Evolutionary conservation across 371 early-diverging fungal genomes (phyloP).

Genomic region (Mortierella sp.): DNA sequence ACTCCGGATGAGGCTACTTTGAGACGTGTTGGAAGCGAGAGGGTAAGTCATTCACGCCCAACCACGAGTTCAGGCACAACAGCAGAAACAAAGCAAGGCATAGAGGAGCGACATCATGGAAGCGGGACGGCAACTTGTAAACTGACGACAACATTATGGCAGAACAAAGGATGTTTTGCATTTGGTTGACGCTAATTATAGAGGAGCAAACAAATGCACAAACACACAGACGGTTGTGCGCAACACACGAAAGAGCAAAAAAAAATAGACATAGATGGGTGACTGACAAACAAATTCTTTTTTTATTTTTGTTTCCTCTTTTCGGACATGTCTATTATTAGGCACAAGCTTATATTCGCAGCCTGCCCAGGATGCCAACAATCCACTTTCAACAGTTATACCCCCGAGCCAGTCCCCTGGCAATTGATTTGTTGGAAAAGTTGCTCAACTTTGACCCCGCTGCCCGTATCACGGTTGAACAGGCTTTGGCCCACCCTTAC

Average conservation of each 20-base stretch:
- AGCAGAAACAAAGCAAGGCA: neutral
- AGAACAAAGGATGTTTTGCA: neutral
- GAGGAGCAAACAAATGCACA: neutral
- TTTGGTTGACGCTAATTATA: conserved; percentile 8
- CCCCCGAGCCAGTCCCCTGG: conserved; percentile 79
- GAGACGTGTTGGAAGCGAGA: conserved; percentile 84
- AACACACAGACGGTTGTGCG: conserved; percentile 15
- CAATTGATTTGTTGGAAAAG: conserved; percentile 86
- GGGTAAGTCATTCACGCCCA: conserved; percentile 62
- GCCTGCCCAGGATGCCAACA: conserved; percentile 90
- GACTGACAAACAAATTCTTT: neutral
- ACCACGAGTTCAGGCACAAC: neutral
- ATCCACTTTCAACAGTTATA: conserved; percentile 89
- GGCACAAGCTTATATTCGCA: conserved; percentile 97
- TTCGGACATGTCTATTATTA: conserved; percentile 45
- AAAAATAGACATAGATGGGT: neutral
- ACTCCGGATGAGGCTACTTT: conserved; percentile 98
- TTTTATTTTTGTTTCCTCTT: conserved; percentile 8
- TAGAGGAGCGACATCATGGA: neutral
- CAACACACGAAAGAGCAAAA: conserved; percentile 17
- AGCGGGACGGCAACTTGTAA: neutral
- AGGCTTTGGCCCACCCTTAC: conserved; percentile 88
- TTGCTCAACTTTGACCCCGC: conserved; percentile 88
- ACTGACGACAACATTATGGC: neutral
- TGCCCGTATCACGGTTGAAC: conserved; percentile 85